phyloP scores from a whole-genome alignment of 441 rosid species.

The Theobroma grandiflorum region DNA sequence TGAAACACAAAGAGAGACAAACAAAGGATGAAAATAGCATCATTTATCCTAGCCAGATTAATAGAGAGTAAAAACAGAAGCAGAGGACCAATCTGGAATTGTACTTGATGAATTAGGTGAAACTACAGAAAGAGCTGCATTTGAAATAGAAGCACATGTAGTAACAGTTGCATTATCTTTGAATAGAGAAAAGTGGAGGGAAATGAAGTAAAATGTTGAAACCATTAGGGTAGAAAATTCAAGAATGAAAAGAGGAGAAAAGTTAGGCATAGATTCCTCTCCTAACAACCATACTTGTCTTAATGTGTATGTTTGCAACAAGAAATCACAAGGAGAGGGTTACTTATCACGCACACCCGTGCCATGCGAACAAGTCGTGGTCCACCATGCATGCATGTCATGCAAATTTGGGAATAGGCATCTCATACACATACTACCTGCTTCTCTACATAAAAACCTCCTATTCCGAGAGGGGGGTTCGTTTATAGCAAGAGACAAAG shows the following conservation, averaged over 20 bases:
- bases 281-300: not conserved
- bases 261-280: not conserved
- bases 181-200: not conserved
- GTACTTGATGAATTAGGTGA: not conserved
- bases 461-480: not conserved
- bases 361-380: too few relatives aligned
- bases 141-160: not conserved
- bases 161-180: not conserved
- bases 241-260: not conserved
- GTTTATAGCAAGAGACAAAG: not conserved
- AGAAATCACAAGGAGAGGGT: too few relatives aligned
- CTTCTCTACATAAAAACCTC: conserved; percentile 16
- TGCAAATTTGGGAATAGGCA: not conserved
- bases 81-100: conserved; percentile 10
- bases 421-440: not conserved
- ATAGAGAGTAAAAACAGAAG: conserved; percentile 1
- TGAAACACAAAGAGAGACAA: conserved; percentile 41
- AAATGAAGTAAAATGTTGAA: not conserved
- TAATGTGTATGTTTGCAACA: too few relatives aligned
- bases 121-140: not conserved
- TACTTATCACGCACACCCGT: too few relatives aligned
- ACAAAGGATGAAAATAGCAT: conserved; percentile 20
- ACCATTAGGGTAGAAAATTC: not conserved
- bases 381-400: too few relatives aligned
- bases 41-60: not conserved